Conservation (phyloP, 495 filamentous ascomycete genomes). For the Astrothelium subdiscretum region DNA sequence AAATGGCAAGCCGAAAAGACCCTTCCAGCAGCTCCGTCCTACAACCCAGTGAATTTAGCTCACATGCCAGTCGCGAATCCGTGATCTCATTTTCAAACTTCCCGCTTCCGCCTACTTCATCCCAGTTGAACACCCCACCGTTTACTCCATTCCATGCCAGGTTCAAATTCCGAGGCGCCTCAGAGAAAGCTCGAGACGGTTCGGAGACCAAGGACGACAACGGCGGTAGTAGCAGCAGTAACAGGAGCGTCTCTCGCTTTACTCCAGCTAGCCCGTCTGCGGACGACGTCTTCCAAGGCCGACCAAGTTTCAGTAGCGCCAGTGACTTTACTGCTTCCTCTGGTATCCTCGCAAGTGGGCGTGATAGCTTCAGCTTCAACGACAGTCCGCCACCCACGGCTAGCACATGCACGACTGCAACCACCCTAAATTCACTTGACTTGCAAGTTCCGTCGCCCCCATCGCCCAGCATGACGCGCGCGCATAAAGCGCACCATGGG, state of each 20-base stretch:
- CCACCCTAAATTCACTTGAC: neutral
- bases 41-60: neutral
- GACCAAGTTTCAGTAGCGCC: neutral
- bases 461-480: neutral
- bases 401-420: neutral
- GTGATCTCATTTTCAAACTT: neutral
- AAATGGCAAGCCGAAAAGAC: neutral
- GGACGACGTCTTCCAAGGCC: neutral
- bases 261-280: neutral
- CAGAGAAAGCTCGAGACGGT: too few relatives aligned
- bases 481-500: neutral
- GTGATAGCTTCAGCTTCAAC: neutral
- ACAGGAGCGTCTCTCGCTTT: neutral
- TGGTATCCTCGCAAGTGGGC: neutral
- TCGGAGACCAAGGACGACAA: neutral
- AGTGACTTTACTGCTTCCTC: neutral
- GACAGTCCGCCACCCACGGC: neutral
- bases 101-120: neutral
- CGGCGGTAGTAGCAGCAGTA: neutral
- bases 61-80: neutral
- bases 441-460: neutral
- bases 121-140: neutral
- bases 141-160: neutral
- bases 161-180: neutral
- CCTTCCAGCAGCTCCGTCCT: neutral